Base-by-base conservation (phyloP, 2,329 filamentous ascomycete genomes). In the Aspergillus hortae region DNA sequence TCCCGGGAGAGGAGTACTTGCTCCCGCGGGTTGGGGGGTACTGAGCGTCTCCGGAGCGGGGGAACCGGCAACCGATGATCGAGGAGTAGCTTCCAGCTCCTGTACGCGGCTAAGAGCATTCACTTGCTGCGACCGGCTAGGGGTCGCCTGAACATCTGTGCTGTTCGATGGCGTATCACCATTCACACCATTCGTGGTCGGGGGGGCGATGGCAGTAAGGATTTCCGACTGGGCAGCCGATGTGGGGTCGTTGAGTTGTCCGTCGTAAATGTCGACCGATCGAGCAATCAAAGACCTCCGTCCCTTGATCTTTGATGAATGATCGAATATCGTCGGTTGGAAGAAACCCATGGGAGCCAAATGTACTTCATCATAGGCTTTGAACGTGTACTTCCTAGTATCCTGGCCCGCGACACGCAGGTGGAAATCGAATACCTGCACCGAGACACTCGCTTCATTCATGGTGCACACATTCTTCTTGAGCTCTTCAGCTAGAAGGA, bases 281-380 rank as follows among this genome's bases (percentile, higher is more conserved):
- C 89, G 87, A 50, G 90, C 86, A 30, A 97, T 84, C 19, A 97
- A 78, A 64, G 87, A 91, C 58, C 90, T 84, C 46, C 92, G 85
- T 40, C 89, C 87, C 17, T 80, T 77, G 10, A 97, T 81, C 75
- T 99, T 99, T 33, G 81, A 74, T 25, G 81, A 84, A 62, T 91
- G 87, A 67, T 95, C 90, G 61, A 97, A 96, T 49, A 96, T 87
- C 2, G 82, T 77, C 0, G 94, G 92, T 54, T 92, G 88, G 69
- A 95, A 96, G 63, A 92, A 89, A n/a, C 91, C 92, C 87, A 96
- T 90, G 1, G 92, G 88, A 0, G 94, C 88, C n/a, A 99, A 80
- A 61, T 95, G 89, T 19, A 95, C 88, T 70, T 97, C 94, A 61
- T 99, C 94, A 65, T 97, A 99, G 1, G 89, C 92, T 77, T 97